phyloP scores from a whole-genome alignment of 306 rosid genomes.

The Vigna hirtella region DNA sequence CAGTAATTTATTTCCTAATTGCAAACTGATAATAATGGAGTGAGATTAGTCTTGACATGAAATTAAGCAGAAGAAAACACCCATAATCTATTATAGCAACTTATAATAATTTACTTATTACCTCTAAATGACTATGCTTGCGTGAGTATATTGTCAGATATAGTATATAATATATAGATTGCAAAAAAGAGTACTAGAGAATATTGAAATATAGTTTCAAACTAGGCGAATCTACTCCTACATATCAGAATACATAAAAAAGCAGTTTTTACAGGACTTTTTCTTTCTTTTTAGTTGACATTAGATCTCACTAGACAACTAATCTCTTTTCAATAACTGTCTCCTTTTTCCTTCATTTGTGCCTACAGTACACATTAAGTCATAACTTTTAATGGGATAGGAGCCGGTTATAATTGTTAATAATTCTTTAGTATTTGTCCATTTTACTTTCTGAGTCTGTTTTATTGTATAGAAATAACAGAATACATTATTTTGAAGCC shows the following conservation, averaged over 20 bases:
- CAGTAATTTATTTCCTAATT: constrained; percentile 10
- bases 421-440: neutral
- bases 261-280: too few relatives aligned
- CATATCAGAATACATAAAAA: too few relatives aligned
- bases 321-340: too few relatives aligned
- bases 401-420: constrained; percentile 18
- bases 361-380: neutral
- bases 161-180: too few relatives aligned
- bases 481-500: neutral
- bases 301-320: too few relatives aligned
- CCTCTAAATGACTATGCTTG: neutral
- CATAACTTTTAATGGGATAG: constrained; percentile 14
- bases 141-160: too few relatives aligned
- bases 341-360: neutral
- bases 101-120: neutral
- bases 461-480: constrained; percentile 16
- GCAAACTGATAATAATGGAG: constrained; percentile 17
- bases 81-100: too few relatives aligned
- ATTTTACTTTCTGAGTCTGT: neutral
- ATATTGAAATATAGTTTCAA: too few relatives aligned
- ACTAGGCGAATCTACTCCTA: too few relatives aligned
- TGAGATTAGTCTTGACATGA: neutral
- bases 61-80: too few relatives aligned
- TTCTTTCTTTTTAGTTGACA: too few relatives aligned
- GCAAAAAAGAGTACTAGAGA: too few relatives aligned